These are phyloP conservation scores for Rhizopus delemar DNA, from an alignment of 371 early-diverging fungal genomes.

Conservation along the genomic window DNA sequence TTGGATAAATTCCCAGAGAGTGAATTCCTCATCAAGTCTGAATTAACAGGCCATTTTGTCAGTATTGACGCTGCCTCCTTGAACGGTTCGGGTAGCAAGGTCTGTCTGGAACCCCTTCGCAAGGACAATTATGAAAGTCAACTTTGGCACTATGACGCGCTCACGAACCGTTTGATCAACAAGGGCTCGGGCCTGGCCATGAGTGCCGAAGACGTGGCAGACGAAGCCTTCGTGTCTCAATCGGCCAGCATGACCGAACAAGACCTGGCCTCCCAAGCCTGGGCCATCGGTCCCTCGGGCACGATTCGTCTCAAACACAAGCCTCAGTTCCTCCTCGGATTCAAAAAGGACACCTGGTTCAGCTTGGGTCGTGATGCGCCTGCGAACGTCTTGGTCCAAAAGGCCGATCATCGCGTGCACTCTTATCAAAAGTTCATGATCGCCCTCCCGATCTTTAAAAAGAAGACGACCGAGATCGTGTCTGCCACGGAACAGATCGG, in stretches of 20 bases:
- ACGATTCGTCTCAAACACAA: conserved; percentile 41
- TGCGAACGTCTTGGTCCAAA: conserved; percentile 34
- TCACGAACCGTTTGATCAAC: conserved; percentile 49
- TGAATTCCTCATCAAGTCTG: conserved; percentile 47
- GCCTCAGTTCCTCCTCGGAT: conserved; percentile 45
- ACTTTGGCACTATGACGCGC: conserved; percentile 54
- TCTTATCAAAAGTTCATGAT: conserved; percentile 38
- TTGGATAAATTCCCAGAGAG: conserved; percentile 34
- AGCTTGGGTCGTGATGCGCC: conserved; percentile 37
- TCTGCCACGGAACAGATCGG: conserved; percentile 27
- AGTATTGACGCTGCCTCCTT: conserved; percentile 35
- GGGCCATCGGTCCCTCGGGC: conserved; percentile 29
- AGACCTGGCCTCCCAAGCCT: conserved; percentile 29
- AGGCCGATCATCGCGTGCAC: conserved; percentile 20
- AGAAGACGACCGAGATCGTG: conserved; percentile 22
- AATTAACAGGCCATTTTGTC: conserved; percentile 37
- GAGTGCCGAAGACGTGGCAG: conserved; percentile 47
- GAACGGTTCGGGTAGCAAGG: conserved; percentile 27
- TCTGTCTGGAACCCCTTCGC: conserved; percentile 39
- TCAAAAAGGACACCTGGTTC: conserved; percentile 50
- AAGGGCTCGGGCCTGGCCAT: conserved; percentile 55
- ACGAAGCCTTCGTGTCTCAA: conserved; percentile 49
- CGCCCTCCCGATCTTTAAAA: conserved; percentile 42
- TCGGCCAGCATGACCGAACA: conserved; percentile 23
- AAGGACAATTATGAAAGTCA: conserved; percentile 42